Conservation (phyloP, 2,329 filamentous ascomycete genomes). For the Venturia carpophila region DNA sequence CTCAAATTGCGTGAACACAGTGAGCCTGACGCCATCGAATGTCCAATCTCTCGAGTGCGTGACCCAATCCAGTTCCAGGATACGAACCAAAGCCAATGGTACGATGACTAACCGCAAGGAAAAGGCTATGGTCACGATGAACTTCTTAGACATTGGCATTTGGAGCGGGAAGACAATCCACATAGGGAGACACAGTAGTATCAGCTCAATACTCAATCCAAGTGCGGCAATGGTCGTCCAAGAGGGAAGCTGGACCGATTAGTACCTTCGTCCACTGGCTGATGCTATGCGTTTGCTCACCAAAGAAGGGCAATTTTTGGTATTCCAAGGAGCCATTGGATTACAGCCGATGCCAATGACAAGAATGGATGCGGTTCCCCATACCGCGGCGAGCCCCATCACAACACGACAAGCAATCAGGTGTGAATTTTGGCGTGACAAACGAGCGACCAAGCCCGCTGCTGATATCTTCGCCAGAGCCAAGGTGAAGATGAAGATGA, state of each 20-base stretch:
- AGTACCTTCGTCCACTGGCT: neutral
- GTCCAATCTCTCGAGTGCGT: conserved; percentile 8
- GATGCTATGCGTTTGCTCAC: conserved; percentile 6
- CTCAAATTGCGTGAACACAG: conserved; percentile 13
- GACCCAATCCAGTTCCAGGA: neutral
- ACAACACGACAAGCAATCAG: conserved; percentile 20
- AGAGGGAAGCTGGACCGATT: conserved; percentile 18
- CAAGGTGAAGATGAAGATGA: conserved; percentile 22
- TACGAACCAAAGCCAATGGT: neutral
- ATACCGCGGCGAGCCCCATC: conserved; percentile 17
- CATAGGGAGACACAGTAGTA: conserved; percentile 24
- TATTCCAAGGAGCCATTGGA: conserved; percentile 14
- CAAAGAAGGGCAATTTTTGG: conserved; percentile 15
- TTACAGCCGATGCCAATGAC: conserved; percentile 20
- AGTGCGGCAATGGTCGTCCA: conserved; percentile 22
- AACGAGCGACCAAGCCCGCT: conserved; percentile 21
- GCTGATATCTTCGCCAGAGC: conserved; percentile 22
- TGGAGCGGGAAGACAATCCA: conserved; percentile 26
- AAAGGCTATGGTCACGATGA: conserved; percentile 27
- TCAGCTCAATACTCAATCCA: conserved; percentile 25
- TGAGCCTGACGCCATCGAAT: neutral
- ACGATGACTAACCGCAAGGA: conserved; percentile 22
- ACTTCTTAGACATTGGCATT: conserved; percentile 25
- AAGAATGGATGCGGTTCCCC: conserved; percentile 21
- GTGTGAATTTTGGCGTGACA: conserved; percentile 20